Percentiles rank a stretch among this genome's conserved stretches.
Evolutionary conservation across 139 green algal species (phyloP).

Genomic region (Haematococcus lacustris): DNA sequence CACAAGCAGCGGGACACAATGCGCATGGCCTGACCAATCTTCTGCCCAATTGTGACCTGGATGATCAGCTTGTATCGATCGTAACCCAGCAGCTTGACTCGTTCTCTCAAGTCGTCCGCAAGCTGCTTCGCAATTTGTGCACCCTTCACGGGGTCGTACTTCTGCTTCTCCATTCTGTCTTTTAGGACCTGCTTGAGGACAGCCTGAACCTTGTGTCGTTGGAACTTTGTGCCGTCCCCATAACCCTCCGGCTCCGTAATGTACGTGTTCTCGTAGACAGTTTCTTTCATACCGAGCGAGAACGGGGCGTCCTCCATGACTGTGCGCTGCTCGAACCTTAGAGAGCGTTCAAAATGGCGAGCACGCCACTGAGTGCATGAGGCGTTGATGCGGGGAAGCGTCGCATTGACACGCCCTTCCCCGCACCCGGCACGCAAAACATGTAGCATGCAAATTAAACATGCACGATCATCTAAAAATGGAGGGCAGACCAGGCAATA

Average conservation of each 20-base stretch:
- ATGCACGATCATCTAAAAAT: too few species aligned
- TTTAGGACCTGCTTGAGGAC: constrained; percentile 58
- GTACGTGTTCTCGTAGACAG: constrained; percentile 76
- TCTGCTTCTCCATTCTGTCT: constrained; percentile 60
- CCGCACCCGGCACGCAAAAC: too few species aligned
- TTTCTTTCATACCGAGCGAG: neutral
- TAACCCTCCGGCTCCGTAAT: constrained; percentile 59
- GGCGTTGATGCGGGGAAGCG: too few species aligned
- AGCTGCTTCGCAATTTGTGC: constrained; percentile 71
- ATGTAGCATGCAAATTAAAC: too few species aligned
- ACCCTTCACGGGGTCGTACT: constrained; percentile 79
- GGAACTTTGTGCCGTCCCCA: constrained; percentile 43
- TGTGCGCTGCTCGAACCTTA: too few species aligned
- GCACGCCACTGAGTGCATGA: too few species aligned
- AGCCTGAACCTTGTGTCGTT: constrained; percentile 51
- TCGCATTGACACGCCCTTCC: too few species aligned
- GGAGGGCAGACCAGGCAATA: too few species aligned
- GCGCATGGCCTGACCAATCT: constrained; percentile 71
- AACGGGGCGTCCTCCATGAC: neutral
- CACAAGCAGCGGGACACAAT: constrained; percentile 79
- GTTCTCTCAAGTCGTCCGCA: constrained; percentile 55
- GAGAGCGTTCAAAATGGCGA: too few species aligned
- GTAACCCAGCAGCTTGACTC: constrained; percentile 77
- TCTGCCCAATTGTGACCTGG: constrained; percentile 70
- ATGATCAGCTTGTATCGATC: constrained; percentile 79